Conservation (phyloP, 2,329 filamentous ascomycete species). For the Trichoderma hamatum region DNA sequence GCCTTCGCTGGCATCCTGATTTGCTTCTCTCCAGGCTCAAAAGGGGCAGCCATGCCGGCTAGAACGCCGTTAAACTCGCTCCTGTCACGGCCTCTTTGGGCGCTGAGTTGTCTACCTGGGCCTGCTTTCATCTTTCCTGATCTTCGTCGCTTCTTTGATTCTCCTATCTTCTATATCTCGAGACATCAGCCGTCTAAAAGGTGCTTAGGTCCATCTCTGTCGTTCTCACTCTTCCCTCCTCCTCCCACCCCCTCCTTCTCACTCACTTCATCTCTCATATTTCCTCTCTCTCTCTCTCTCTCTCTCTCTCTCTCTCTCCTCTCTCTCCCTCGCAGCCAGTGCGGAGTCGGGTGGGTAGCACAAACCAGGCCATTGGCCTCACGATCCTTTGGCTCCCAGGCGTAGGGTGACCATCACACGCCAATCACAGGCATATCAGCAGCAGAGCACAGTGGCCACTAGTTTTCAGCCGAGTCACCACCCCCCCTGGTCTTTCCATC, state of each 20-base stretch:
- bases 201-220: neutral
- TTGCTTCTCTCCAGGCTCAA: slow-evolving; percentile 25
- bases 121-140: neutral
- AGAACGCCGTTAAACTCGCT: slow-evolving; percentile 12
- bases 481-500: slow-evolving; percentile 14
- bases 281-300: neutral
- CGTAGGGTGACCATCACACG: slow-evolving; percentile 16
- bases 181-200: neutral
- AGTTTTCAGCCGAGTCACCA: slow-evolving; percentile 19
- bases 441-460: slow-evolving; percentile 15
- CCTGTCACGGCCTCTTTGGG: slow-evolving; percentile 1
- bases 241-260: neutral
- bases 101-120: neutral
- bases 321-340: neutral
- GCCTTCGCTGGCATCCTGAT: slow-evolving; percentile 4
- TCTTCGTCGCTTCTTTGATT: neutral
- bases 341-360: slow-evolving; percentile 21
- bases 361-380: slow-evolving; percentile 7
- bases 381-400: slow-evolving; percentile 16
- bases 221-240: too few species aligned
- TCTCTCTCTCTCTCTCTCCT: neutral
- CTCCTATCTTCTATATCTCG: neutral
- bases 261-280: neutral
- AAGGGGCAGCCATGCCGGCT: slow-evolving; percentile 24
- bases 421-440: slow-evolving; percentile 19